phyloP scores from a whole-genome alignment of 2,329 filamentous ascomycete genomes.

The Pseudohalonectria lignicola region DNA sequence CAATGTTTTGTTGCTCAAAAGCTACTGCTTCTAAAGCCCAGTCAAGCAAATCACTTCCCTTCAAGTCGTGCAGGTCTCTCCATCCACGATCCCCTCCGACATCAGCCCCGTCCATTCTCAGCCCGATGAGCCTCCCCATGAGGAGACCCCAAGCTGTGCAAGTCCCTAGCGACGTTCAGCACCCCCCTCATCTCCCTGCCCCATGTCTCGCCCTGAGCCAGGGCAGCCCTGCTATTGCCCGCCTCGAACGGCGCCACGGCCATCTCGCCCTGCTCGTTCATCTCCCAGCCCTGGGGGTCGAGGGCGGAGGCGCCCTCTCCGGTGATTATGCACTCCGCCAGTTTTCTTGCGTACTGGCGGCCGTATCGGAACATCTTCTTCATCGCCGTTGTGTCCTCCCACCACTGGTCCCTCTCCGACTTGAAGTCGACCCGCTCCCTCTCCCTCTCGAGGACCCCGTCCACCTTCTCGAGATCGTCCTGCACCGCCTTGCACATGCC shows the following conservation, averaged over 20 bases:
- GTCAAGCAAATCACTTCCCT: no score
- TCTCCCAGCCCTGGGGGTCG: neutral
- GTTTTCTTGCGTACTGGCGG: neutral
- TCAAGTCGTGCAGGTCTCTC: neutral
- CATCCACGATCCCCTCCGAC: neutral
- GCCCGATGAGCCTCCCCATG: no score
- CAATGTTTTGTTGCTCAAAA: no score
- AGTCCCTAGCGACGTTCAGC: no score
- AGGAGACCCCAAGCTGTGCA: no score
- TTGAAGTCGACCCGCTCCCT: neutral
- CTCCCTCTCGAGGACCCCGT: neutral
- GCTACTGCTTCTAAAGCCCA: no score
- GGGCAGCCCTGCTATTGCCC: neutral
- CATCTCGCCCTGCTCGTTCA: conserved; percentile 1
- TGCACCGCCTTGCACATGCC: neutral
- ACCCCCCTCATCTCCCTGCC: neutral
- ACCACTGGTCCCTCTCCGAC: neutral
- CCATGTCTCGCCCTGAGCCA: neutral
- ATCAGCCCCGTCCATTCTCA: no score
- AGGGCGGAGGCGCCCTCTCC: neutral
- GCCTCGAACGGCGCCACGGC: neutral
- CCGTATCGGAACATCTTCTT: neutral
- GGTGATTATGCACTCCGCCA: neutral
- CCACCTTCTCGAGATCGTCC: neutral
- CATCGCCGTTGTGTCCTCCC: neutral